These are phyloP conservation scores for Patellifolia procumbens DNA, from an alignment of 179 eudicot genomes.

Conservation along the genomic window DNA sequence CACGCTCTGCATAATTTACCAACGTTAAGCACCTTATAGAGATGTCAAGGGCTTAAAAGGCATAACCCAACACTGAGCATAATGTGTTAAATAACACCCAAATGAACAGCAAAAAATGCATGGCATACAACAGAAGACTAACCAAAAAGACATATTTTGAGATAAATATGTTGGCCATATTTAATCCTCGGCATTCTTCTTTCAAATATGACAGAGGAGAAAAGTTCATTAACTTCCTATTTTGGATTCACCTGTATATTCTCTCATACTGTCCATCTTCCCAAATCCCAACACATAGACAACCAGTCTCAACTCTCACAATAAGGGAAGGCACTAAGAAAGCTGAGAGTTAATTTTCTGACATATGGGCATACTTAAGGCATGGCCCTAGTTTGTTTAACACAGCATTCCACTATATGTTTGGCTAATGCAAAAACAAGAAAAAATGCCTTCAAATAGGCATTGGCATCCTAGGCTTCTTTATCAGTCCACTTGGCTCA, in stretches of 20 bases:
- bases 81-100: background rate
- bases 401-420: background rate
- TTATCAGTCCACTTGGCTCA: background rate
- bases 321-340: background rate
- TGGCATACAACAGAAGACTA: background rate
- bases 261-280: background rate
- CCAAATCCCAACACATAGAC: background rate
- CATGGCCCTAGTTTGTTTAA: background rate
- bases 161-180: no score
- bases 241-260: background rate
- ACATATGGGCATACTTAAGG: background rate
- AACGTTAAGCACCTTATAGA: slow-evolving; percentile 6
- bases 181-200: no score
- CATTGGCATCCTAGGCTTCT: background rate
- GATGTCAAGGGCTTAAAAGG: slow-evolving; percentile 5
- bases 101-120: background rate
- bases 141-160: no score
- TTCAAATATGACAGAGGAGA: background rate
- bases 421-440: background rate
- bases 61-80: background rate
- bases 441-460: background rate
- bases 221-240: background rate
- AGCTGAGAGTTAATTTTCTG: background rate
- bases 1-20: slow-evolving; percentile 57
- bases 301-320: background rate